Conservation (phyloP, 768 basidiomycete species). For the Tulasnella sp. region DNA sequence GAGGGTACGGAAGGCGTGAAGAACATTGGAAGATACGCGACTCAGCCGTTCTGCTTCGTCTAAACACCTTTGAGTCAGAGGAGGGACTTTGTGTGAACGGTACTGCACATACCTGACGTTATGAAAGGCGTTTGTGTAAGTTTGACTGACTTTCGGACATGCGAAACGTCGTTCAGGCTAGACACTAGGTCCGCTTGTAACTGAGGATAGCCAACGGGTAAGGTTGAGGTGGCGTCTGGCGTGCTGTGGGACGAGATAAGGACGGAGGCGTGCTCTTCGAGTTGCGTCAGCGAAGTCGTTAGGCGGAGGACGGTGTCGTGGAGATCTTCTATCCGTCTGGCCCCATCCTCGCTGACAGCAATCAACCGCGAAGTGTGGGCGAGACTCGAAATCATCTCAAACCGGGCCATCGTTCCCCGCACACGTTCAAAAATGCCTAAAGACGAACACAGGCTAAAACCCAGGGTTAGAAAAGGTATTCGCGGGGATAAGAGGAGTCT, state of each 20-base stretch:
- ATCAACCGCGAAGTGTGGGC: not conserved
- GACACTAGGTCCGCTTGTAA: not conserved
- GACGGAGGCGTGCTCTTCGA: not conserved
- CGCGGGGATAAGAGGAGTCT: not conserved
- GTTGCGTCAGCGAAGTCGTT: not conserved
- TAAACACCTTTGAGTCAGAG: not conserved
- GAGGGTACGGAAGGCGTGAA: not conserved
- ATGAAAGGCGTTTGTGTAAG: not conserved
- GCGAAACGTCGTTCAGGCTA: not conserved
- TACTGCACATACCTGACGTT: not conserved
- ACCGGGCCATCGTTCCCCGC: not conserved
- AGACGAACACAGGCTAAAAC: not conserved
- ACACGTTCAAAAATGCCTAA: not conserved
- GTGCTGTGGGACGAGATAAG: not conserved
- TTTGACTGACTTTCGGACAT: not conserved
- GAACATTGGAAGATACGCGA: not conserved
- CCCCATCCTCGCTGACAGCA: not conserved
- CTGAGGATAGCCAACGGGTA: not conserved
- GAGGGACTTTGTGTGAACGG: not conserved
- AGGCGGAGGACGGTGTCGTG: not conserved
- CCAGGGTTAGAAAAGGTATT: not conserved
- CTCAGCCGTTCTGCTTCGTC: not conserved
- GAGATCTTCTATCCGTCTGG: not conserved
- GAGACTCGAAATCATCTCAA: not conserved
- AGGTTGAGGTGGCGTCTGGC: not conserved